Percentiles rank a stretch among this genome's conserved stretches.
Evolutionary conservation across 768 basidiomycete genomes (phyloP).

Genomic region (Xerocomus potaroensis): DNA sequence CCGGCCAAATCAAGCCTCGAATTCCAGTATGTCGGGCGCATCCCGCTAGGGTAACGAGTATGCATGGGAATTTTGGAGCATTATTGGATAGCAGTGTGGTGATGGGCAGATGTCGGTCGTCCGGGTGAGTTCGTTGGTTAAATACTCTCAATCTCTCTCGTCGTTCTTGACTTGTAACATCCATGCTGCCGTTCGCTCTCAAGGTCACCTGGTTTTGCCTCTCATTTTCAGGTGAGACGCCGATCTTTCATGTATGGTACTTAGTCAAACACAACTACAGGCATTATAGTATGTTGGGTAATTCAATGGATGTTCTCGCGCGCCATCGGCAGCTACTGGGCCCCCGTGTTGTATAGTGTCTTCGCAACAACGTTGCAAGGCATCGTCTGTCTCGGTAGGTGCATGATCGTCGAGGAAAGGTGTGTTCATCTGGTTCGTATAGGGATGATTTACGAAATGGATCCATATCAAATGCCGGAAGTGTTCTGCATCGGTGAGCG

Average conservation of each 20-base stretch:
- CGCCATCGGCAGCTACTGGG: constrained; percentile 44
- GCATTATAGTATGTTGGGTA: constrained; percentile 47
- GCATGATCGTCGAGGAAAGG: neutral
- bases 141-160: neutral
- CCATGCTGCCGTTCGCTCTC: constrained; percentile 54
- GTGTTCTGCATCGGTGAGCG: constrained; percentile 52
- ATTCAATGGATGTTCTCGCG: constrained; percentile 44
- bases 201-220: constrained; percentile 57
- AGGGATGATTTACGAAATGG: constrained; percentile 67
- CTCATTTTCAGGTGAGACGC: constrained; percentile 45
- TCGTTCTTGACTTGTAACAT: neutral
- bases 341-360: constrained; percentile 43
- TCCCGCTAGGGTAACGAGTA: neutral
- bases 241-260: neutral
- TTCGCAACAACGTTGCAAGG: constrained; percentile 51
- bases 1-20: neutral
- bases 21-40: neutral
- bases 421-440: neutral
- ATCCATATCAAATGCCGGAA: constrained; percentile 54
- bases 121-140: neutral
- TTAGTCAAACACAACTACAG: constrained; percentile 29
- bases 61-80: constrained; percentile 6
- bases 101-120: neutral
- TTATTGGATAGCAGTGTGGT: neutral
- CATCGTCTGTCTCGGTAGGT: constrained; percentile 56